Base-by-base conservation (phyloP, 1,284 basidiomycete species). In the Lentinula novae-zelandiae region DNA sequence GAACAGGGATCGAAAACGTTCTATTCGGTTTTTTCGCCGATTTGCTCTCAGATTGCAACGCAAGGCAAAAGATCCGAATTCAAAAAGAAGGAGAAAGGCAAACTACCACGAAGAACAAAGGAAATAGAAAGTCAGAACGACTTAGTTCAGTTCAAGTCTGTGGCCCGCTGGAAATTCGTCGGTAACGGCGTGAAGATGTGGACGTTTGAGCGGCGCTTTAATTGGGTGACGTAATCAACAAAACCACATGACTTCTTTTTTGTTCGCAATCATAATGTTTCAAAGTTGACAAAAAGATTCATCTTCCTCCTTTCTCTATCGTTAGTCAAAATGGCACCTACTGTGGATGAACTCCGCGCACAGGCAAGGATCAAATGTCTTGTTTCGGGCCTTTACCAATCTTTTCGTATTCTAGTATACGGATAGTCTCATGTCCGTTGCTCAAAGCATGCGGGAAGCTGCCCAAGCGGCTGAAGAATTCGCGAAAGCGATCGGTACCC, bases 391-490 rank as follows among this genome's bases (percentile, higher is more conserved):
- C 34, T 56, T 44, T 44, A 58, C 59, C 33, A 50, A 53, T 38
- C 55, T 52, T 58, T 89, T 86, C 77, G 87, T 68, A 76, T 80
- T 50, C 33, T 60, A 64, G 63, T 64, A 64, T 49, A 48, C 55
- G 13, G 70, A 75, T 42, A 81, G 81, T 65, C 75, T 90, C 63
- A 70, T 70, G 61, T 73, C 75, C 33, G 80, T 87, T 62, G 83
- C 85, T 36, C 78, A 81, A 53, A 73, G 80, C 38, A 79, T 90
- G 80, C 82, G 83, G 61, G 77, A 80, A 60, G 83, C 82, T 61
- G 85, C 86, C 4, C 73, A 74, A 55, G 68, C 84, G 48, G 82
- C 83, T 20, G 87, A 89, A 48, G 70, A 76, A 51, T 87, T 85
- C 61, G 78, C 81, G 17, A 72, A 69, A 51, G 68, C 75, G n/a